Evolutionary conservation across 805 yeast species (phyloP), one percentile per base, ranked within the genome.

Genomic region (Candida silvicultrix): DNA sequence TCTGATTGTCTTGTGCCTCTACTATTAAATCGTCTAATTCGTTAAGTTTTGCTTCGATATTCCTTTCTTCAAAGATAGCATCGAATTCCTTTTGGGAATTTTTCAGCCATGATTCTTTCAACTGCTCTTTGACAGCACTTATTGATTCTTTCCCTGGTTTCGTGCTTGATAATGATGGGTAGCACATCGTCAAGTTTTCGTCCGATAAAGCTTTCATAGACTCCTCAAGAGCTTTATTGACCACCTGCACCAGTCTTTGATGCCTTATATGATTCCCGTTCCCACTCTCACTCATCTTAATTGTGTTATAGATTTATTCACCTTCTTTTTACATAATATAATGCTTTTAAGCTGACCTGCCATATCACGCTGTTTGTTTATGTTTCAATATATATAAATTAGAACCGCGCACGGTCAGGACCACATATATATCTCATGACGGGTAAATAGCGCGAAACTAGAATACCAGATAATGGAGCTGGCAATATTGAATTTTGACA

Each of bases 201-300:
- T 68, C 60, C 4, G 75, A 65, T 23, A 80, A 57, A 21, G 73
- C 68, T 49, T 69, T 71, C 42, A 76, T 72, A 3, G 80, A 70
- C 50, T 75, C 80, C 23, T 73, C 74, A 11, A 80, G 65, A 0
- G 85, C 82, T 46, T 76, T 70, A 2, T 62, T 59, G 41, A 77
- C 67, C 21, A 80, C 77, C 25, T 69, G 64, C 40, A 63, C 57
- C n/a, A 80, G 67, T 34, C 81, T 63, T 31, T 71, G 69, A 49
- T 62, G 76, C 32, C 85, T 60, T 12, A 79, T 63, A 28, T 49
- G 46, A 10, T 44, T 39, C 20, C 12, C 32, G 7, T 21, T 32
- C 5, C 40, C 45, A 15, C 45, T 16, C 4, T 39, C 10, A 18
- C 39, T 48, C 42, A 58, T 54, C 31, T 32, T 29, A n/a, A n/a